Conservation (phyloP, 2,329 filamentous ascomycete species). For the Cadophora malorum region DNA sequence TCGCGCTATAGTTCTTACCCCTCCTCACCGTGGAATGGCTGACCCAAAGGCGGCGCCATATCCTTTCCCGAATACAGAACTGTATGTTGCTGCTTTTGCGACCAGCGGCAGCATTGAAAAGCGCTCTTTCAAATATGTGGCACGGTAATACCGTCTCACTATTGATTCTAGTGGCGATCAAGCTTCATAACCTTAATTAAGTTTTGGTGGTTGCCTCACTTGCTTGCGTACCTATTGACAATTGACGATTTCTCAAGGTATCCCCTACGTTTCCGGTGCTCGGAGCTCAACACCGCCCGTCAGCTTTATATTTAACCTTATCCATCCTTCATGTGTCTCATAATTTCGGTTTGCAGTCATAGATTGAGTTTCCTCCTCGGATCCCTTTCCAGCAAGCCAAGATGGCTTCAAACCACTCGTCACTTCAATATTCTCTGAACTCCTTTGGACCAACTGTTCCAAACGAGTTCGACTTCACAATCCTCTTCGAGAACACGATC, state of each 20-base stretch:
- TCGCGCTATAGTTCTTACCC: background rate
- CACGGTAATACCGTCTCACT: background rate
- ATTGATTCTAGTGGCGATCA: background rate
- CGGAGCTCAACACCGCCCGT: conserved; percentile 5
- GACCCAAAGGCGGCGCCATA: too few species aligned
- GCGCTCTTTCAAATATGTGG: background rate
- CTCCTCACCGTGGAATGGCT: too few species aligned
- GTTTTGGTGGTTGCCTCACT: background rate
- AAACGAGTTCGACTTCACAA: conserved; percentile 40
- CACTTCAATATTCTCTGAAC: conserved; percentile 16
- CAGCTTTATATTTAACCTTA: background rate
- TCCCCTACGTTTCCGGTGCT: background rate
- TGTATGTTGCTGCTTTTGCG: too few species aligned
- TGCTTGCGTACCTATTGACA: conserved; percentile 3
- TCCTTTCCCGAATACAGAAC: too few species aligned
- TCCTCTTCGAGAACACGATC: conserved; percentile 37
- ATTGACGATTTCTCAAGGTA: background rate
- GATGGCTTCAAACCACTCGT: conserved; percentile 26
- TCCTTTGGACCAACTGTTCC: conserved; percentile 35
- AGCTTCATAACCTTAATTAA: background rate
- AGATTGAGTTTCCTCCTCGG: background rate
- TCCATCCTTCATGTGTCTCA: background rate
- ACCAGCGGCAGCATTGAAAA: too few species aligned
- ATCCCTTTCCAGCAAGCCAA: background rate
- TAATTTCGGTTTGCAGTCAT: background rate